Evolutionary conservation across 345 rosid species (phyloP), one percentile per base, ranked within the genome.

Genomic region (Trapa incisa): DNA sequence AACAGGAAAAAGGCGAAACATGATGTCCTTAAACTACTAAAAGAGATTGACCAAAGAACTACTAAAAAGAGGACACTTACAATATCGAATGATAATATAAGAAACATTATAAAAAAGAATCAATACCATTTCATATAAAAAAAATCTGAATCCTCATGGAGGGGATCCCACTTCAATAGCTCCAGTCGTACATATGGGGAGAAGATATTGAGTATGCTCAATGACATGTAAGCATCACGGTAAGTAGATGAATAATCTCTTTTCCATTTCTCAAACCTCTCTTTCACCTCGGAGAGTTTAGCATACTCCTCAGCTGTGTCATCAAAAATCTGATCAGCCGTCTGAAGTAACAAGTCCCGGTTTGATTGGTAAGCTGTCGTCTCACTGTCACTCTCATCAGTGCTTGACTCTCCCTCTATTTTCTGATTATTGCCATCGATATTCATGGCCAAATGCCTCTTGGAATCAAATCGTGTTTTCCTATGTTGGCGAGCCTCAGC

Each of bases 381-480:
- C 76, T 93, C 99, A 75, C 86, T 81, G 73, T 93, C 96, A 67
- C 98, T 93, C 81, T 93, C 97, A 79, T 94, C 99, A 53, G 95
- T 87, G 83, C 95, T 91, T 7, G 96, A 91, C 81, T 93, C 98
- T 70, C 97, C 98, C 82, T 93, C 98, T 74, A 87, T 67, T 83
- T 86, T 90, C 74, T 71, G 80, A 74, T 74, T 69, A 48, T 87
- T 69, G 72, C 72, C 65, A 38, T 90, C 92, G 37, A 85, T 45
- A 68, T 88, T 86, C 96, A 90, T 80, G 66, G 83, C 83, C 66
- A 86, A 84, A 53, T 84, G 70, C 73, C 86, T 81, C 80, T 83
- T 90, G 6, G 79, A 73, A 77, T 93, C 98, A 80, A 80, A 89
- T 36, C 54, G 84, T 71, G 84, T 77, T 78, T 82, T 92, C 83